Base-by-base conservation (phyloP, 2,329 filamentous ascomycete species). In the Fusarium ambrosium region DNA sequence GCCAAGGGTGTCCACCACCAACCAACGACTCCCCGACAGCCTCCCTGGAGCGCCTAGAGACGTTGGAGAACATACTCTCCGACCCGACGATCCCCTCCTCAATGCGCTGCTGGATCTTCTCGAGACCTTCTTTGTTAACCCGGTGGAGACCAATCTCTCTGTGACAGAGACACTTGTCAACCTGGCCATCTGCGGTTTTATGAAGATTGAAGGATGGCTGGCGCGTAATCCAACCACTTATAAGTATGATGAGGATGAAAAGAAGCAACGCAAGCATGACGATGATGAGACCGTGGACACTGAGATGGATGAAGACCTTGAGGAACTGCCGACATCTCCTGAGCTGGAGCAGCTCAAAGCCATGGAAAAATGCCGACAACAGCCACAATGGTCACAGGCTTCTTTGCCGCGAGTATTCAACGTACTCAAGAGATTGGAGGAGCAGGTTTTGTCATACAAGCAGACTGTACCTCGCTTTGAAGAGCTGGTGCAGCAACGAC, bases 141-240 rank as follows among this genome's bases (percentile, higher is more conserved):
- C 95, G 4, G 92, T 98, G 4, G 95, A 98, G 77, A 95, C 94
- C 4, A 99, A 99, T 77, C 85, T 99, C 4, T 93, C 93, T 0
- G 87, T 98, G 2, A 98, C 96, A 0, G 94, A 97, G 78, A 90
- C 93, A 1, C 87, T 98, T 51, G 89, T 97, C 32, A 93, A 94
- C 74, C 87, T 99, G 45, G 94, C 94, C 13, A 91, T 94, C 1
- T 98, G 97, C 77, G 93, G 95, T 7, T 93, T 94, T 72, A 92
- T 98, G 79, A 91, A 92, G 22, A 88, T 98, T 14, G 95, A 98
- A 79, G 93, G 94, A n/a, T 99, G 97, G 96, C 86, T 98, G 34
- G 86, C 96, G 7, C 92, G 94, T 18, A 91, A 92, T 63, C 93
- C 94, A 5, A 86, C 92, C 78, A 84, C 85, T 7, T 93, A 90